Base-by-base conservation (phyloP, 2,329 filamentous ascomycete genomes). In the Fusarium irregulare region DNA sequence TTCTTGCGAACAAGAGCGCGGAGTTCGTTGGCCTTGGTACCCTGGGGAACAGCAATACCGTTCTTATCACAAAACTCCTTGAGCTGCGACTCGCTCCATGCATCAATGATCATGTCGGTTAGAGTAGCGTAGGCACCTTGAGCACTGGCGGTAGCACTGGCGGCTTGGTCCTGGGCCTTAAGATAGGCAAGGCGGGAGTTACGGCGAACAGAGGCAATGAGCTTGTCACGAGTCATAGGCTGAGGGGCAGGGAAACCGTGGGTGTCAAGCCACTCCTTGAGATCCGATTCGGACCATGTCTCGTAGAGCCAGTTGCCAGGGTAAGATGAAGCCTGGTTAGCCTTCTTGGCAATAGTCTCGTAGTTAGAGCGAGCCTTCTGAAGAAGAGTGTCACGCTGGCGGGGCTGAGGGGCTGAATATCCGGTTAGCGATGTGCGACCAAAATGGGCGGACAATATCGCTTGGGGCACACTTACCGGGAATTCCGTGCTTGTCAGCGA, bases 11-110 rank as follows among this genome's bases (percentile, higher is more conserved):
- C 91, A 67, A 98, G 88, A 56, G 95, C 94, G 56, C 97, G 85
- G 27, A 98, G 87, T 80, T 99, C 95, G 76, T 98, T 97, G 73
- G 89, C 85, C 85, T 92, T 94, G 77, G 93, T 97, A 49, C 95
- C 96, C 78, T 98, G 95, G 12, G 96, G 96, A 53, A 98, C 93
- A 14, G 77, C 79, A 77, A 99, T 92, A 61, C 89, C 89, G 75
- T 98, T 96, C 86, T 94, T 93, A 83, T 98, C 95, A 58, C 90
- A 90, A 84, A 96, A 98, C 68, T 93, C 91, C 86, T 98, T 98
- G 78, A 99, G 87, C 80, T 97, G 86, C 42, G 87, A 87, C 76
- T 98, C 94, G 76, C 92, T 91, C 96, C 96, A 99, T 6, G 92
- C 90, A 74, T 97, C 91, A 76, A 98, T 92, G 56, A 98, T 85